Evolutionary conservation across 2,329 filamentous ascomycete species (phyloP), one percentile per base, ranked within the genome.

Genomic region (Pestalotiopsis sp.): DNA sequence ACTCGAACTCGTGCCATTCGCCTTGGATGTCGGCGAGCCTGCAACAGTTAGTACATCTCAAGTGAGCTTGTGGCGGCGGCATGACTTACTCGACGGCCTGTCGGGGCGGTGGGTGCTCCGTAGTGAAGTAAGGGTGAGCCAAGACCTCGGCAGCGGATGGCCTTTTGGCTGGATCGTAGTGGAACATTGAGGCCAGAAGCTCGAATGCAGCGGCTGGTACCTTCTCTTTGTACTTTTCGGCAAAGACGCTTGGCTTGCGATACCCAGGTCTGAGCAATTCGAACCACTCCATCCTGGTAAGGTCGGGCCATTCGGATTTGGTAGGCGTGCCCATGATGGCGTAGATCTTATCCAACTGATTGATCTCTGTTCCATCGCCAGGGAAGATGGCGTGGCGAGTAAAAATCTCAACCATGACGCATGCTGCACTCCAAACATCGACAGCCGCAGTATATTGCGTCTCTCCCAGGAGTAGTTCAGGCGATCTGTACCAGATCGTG

Each of bases 1-100:
- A 97, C 81, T 99, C 96, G 75, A 98, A 97, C 78, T 99, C 96
- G 77, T 99, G 96, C 96, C 96, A 99, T 74, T 99, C 96, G 24
- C 96, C 96, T 73, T 96, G 89, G 38, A 99, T 86, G 62, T 90
- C 84, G 68, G 91, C 89, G 63, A 99, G 86, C 75, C 92, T 63
- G n/a, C 4, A 26, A 52, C 14, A 6, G 39, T 63, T 63, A 63
- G 60, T 48, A 39, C 20, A 39, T 39, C 14, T n/a, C 20, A 9
- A 17, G 35, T 14, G 26, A 61, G n/a, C 13, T 61, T 93, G 70
- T 68, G 48, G 40, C 66, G 59, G 22, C 11, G 30, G 65, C 74
- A 69, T 71, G n/a, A 48, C 91, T 81, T 86, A 94, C 89, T 97
- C 94, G 71, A 91, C 84, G 55, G 94, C 93, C 75, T 97, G 93